phyloP scores from a whole-genome alignment of 257 asterid species.

The Salvia splendens region DNA sequence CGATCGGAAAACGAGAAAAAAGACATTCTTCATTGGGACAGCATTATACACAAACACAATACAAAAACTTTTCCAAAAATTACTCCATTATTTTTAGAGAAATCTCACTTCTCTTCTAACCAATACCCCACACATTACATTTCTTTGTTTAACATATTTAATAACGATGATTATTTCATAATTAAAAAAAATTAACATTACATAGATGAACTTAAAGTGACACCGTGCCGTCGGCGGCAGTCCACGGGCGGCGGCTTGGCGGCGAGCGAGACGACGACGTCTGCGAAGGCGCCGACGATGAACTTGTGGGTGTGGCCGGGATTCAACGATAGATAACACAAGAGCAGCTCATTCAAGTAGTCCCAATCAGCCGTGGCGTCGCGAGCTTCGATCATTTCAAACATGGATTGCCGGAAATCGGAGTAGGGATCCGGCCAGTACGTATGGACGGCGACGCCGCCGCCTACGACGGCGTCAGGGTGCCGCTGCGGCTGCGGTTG shows the following conservation, averaged over 20 bases:
- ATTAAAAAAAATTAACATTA: background rate
- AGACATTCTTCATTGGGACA: constrained; percentile 46
- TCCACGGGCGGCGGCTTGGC: constrained; percentile 27
- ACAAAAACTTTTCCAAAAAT: constrained; percentile 31
- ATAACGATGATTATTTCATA: too few relatives aligned
- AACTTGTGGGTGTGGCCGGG: constrained; percentile 71
- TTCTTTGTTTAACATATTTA: too few relatives aligned
- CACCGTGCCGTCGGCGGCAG: constrained; percentile 20
- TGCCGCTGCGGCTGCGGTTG: constrained; percentile 19
- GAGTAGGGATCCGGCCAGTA: constrained; percentile 67
- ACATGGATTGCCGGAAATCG: constrained; percentile 72
- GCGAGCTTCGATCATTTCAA: constrained; percentile 75
- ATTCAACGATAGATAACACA: constrained; percentile 62
- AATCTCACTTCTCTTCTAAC: too few relatives aligned
- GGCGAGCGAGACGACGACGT: constrained; percentile 58
- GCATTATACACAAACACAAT: constrained; percentile 40
- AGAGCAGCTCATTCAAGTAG: constrained; percentile 64
- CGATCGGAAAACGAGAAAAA: constrained; percentile 41
- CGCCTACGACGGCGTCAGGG: constrained; percentile 32
- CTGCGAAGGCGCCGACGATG: constrained; percentile 68
- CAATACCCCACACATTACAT: too few relatives aligned
- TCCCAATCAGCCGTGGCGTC: constrained; percentile 54
- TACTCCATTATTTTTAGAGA: too few relatives aligned
- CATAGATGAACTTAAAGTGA: constrained; percentile 20
- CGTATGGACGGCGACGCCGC: constrained; percentile 64